A percentile compares a stretch with the other conserved stretches of the same genome.
phyloP scores from a whole-genome alignment of 768 basidiomycete species.

The Naganishia onofrii region DNA sequence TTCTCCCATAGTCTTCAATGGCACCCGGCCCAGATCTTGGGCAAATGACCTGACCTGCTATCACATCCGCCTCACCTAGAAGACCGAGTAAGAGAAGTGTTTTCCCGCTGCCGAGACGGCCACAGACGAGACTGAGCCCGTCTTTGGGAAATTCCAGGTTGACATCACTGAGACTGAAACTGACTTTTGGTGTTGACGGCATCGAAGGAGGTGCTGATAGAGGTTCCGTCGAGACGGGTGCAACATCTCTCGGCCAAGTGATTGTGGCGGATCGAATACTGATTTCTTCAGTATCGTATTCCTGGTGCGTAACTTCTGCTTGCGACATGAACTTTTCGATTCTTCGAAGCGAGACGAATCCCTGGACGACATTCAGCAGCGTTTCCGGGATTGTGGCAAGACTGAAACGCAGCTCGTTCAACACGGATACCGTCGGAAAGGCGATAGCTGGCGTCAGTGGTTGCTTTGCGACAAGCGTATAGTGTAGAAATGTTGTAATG shows the following conservation, averaged over 20 bases:
- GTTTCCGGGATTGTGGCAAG: conserved; percentile 73
- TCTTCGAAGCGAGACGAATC: conserved; percentile 77
- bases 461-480: conserved; percentile 67
- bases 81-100: conserved; percentile 78
- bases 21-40: conserved; percentile 81
- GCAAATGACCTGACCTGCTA: conserved; percentile 75
- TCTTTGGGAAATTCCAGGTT: conserved; percentile 73
- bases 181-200: conserved; percentile 69
- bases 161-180: conserved; percentile 78
- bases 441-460: conserved; percentile 76
- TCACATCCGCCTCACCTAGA: conserved; percentile 80
- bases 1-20: conserved; percentile 62
- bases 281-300: conserved; percentile 59
- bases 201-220: conserved; percentile 56
- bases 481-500: conserved; percentile 62
- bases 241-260: conserved; percentile 82
- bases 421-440: conserved; percentile 70
- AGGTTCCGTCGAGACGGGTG: conserved; percentile 41
- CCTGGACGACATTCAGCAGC: conserved; percentile 84
- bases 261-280: conserved; percentile 79
- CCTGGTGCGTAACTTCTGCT: conserved; percentile 67
- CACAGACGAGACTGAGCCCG: conserved; percentile 77
- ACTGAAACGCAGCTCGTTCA: conserved; percentile 79
- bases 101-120: conserved; percentile 79
- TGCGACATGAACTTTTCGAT: conserved; percentile 83